Percentiles rank a stretch among this genome's conserved stretches.
These are phyloP conservation scores for Leccinellum albellum DNA, from an alignment of 768 basidiomycete species.

Conservation along the genomic window DNA sequence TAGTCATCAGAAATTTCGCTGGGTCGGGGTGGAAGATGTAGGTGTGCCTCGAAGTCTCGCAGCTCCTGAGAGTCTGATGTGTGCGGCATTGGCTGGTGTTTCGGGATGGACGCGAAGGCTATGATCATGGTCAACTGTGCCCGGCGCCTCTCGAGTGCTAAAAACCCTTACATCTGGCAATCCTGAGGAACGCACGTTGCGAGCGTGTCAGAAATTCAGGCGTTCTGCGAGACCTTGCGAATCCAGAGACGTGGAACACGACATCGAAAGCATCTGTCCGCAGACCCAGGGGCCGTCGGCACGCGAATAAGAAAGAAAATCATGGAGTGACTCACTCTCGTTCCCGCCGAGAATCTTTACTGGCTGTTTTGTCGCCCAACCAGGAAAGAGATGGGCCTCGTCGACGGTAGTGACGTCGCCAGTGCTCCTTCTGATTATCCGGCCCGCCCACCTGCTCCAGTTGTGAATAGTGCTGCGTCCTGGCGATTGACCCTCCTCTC, in stretches of 20 bases:
- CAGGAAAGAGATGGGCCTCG: constrained; percentile 65
- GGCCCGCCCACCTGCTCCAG: constrained; percentile 64
- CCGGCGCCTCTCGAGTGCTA: background rate
- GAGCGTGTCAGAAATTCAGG: constrained; percentile 64
- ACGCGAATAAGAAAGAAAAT: background rate
- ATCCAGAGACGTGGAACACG: constrained; percentile 74
- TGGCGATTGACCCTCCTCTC: constrained; percentile 21
- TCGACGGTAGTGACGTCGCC: constrained; percentile 34
- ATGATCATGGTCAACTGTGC: constrained; percentile 1
- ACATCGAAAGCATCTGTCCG: constrained; percentile 58
- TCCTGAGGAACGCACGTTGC: constrained; percentile 68
- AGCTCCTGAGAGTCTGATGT: constrained; percentile 23
- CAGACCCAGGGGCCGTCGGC: background rate
- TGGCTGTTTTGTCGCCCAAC: constrained; percentile 69
- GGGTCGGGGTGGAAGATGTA: constrained; percentile 53
- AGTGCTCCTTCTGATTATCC: constrained; percentile 43
- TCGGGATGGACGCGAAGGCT: constrained; percentile 78
- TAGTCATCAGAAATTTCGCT: constrained; percentile 58
- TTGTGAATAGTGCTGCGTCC: constrained; percentile 33
- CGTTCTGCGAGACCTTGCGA: constrained; percentile 57
- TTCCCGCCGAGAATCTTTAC: constrained; percentile 19
- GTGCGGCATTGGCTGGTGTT: constrained; percentile 35
- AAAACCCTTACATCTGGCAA: constrained; percentile 63
- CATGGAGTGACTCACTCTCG: constrained; percentile 21
- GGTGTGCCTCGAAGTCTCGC: constrained; percentile 22